Conservation (phyloP, 345 rosid species). For the Euphorbia tirucalli region DNA sequence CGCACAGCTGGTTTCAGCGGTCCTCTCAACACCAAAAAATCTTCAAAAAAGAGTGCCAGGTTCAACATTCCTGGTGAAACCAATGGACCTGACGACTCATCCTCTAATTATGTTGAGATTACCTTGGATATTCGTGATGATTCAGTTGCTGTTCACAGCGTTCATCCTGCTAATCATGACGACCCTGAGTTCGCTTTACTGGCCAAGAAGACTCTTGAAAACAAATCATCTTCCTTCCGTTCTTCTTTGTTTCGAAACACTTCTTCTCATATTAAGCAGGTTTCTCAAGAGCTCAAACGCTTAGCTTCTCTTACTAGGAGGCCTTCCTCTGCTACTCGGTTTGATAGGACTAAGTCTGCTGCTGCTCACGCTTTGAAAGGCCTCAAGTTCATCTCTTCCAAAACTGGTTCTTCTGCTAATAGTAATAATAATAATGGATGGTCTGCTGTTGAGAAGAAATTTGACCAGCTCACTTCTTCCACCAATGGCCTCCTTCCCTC, state of each 20-base stretch:
- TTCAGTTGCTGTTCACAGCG: constrained; percentile 83
- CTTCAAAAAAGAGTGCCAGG: constrained; percentile 79
- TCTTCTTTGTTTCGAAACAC: constrained; percentile 55
- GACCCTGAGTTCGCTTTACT: constrained; percentile 71
- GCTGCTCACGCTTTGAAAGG: constrained; percentile 79
- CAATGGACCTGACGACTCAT: constrained; percentile 22
- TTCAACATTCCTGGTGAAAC: constrained; percentile 55
- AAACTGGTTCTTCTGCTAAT: constrained; percentile 45
- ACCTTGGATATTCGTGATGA: constrained; percentile 79
- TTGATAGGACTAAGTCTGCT: constrained; percentile 70
- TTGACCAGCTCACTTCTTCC: constrained; percentile 49
- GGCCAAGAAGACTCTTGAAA: constrained; percentile 64
- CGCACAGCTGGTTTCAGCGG: constrained; percentile 58
- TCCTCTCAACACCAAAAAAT: constrained; percentile 38
- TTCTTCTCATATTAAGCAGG: constrained; percentile 62
- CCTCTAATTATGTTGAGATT: constrained; percentile 61
- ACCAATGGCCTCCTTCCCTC: constrained; percentile 54
- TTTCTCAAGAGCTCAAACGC: constrained; percentile 76
- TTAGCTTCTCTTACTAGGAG: constrained; percentile 50
- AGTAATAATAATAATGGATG: no score
- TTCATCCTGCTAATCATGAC: constrained; percentile 57
- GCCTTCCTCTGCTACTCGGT: constrained; percentile 36
- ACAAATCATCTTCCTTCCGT: constrained; percentile 37
- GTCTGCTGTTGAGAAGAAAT: constrained; percentile 67
- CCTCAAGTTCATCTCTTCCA: constrained; percentile 72